phyloP scores from a whole-genome alignment of 768 basidiomycete species.

The Tephrocybe sp. region DNA sequence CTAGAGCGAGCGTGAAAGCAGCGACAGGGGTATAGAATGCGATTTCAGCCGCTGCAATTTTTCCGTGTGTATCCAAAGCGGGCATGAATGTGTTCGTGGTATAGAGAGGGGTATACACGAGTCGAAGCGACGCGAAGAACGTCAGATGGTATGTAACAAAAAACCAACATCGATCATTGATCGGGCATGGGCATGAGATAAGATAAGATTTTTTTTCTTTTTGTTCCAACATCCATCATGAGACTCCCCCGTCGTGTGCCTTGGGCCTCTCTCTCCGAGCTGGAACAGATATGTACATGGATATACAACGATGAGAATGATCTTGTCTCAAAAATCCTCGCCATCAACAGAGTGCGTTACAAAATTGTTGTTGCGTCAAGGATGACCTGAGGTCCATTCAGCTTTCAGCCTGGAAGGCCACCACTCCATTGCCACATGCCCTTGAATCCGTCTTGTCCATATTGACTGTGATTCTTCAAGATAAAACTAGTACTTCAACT shows the following conservation, averaged over 20 bases:
- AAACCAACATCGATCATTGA: conserved; percentile 22
- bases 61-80: conserved; percentile 40
- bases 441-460: conserved; percentile 70
- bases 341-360: conserved; percentile 61
- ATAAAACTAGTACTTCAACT: conserved; percentile 29
- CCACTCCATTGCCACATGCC: conserved; percentile 75
- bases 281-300: conserved; percentile 75
- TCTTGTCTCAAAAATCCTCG: conserved; percentile 48
- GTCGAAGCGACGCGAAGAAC: conserved; percentile 15
- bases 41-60: conserved; percentile 58
- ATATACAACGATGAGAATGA: conserved; percentile 69
- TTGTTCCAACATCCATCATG: conserved; percentile 36
- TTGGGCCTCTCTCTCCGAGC: conserved; percentile 66
- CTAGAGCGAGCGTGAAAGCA: conserved; percentile 40
- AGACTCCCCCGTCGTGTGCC: conserved; percentile 77
- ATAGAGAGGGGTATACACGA: conserved; percentile 15
- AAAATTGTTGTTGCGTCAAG: background rate
- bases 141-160: conserved; percentile 2
- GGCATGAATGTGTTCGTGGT: conserved; percentile 32
- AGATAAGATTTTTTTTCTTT: conserved; percentile 21
- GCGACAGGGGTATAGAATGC: conserved; percentile 59
- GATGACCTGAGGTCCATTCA: conserved; percentile 24
- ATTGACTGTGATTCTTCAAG: conserved; percentile 57
- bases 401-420: conserved; percentile 80
- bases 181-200: conserved; percentile 7